Percentiles rank a stretch among this genome's conserved stretches.
phyloP scores from a whole-genome alignment of 208 protist species.

The Hexamita inflata region DNA sequence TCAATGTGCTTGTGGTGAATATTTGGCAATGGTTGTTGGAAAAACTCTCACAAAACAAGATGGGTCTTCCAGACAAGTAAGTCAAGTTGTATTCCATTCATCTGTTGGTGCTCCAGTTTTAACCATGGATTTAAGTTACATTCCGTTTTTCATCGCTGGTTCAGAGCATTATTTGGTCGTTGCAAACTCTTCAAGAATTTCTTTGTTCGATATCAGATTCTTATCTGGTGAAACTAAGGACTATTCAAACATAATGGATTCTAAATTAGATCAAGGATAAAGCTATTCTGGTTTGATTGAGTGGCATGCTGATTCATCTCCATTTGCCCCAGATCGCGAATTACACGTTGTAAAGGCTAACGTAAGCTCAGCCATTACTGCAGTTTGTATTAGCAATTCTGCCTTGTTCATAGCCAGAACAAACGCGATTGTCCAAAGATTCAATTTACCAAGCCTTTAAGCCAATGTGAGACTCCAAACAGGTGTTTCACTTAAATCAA shows the following conservation, averaged over 20 bases:
- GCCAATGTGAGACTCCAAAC: neutral
- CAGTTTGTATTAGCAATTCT: neutral
- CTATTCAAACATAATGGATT: neutral
- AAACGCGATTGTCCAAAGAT: neutral
- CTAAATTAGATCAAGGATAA: neutral
- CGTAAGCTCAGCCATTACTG: neutral
- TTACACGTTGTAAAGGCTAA: neutral
- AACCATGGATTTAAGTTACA: slow-evolving; percentile 4
- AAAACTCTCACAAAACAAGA: neutral
- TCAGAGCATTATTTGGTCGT: neutral
- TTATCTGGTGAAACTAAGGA: neutral
- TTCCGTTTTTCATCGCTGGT: slow-evolving; percentile 5
- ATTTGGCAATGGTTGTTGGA: neutral
- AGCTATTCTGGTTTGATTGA: neutral
- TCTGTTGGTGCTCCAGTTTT: slow-evolving; percentile 12
- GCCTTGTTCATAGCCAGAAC: slow-evolving; percentile 1
- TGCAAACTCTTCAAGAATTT: neutral
- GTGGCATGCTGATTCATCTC: slow-evolving; percentile 21
- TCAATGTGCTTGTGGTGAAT: neutral
- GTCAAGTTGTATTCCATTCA: neutral
- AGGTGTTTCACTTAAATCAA: neutral
- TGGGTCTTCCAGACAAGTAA: neutral
- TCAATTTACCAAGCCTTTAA: neutral
- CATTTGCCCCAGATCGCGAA: neutral
- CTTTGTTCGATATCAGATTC: neutral